A percentile compares a stretch with the other conserved stretches of the same genome.
phyloP scores from a whole-genome alignment of 768 basidiomycete genomes.

The Tubosaeta sp. region DNA sequence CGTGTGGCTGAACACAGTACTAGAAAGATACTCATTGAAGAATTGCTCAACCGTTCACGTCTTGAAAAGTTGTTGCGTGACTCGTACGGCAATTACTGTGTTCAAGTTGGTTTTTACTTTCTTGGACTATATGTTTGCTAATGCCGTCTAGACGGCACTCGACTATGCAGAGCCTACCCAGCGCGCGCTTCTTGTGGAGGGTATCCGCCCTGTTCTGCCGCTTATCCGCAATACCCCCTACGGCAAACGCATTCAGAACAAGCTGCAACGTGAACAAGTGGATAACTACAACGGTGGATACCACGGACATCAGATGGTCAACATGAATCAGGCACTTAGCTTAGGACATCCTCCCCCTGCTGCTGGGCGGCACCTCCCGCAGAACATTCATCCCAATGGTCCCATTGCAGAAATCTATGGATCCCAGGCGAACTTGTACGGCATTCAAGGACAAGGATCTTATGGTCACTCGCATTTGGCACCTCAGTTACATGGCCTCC shows the following conservation, averaged over 20 bases:
- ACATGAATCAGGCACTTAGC: conserved; percentile 57
- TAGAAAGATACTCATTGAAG: conserved; percentile 91
- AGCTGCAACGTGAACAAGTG: conserved; percentile 91
- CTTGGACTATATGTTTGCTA: conserved; percentile 7
- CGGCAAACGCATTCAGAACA: conserved; percentile 98
- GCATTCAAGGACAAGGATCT: conserved; percentile 51
- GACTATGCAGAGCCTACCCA: conserved; percentile 97
- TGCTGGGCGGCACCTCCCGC: conserved; percentile 54
- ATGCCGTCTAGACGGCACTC: conserved; percentile 71
- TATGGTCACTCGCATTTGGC: conserved; percentile 56
- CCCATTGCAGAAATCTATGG: conserved; percentile 65
- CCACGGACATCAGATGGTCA: conserved; percentile 58
- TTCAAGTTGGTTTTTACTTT: conserved; percentile 53
- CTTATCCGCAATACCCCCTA: conserved; percentile 99
- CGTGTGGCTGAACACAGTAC: conserved; percentile 96
- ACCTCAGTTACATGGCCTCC: conserved; percentile 54
- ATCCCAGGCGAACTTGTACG: conserved; percentile 58
- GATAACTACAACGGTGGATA: conserved; percentile 58
- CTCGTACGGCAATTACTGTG: conserved; percentile 95
- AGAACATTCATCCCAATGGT: conserved; percentile 47
- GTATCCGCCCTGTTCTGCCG: conserved; percentile 96
- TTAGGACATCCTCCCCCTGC: conserved; percentile 36
- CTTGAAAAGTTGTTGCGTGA: conserved; percentile 95
- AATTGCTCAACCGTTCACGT: conserved; percentile 89
- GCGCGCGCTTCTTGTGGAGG: conserved; percentile 89